A percentile compares a stretch with the other conserved stretches of the same genome.
These are phyloP conservation scores for Nannizziopsis arthrosporioides DNA, from an alignment of 2,329 filamentous ascomycete genomes.

Conservation along the genomic window DNA sequence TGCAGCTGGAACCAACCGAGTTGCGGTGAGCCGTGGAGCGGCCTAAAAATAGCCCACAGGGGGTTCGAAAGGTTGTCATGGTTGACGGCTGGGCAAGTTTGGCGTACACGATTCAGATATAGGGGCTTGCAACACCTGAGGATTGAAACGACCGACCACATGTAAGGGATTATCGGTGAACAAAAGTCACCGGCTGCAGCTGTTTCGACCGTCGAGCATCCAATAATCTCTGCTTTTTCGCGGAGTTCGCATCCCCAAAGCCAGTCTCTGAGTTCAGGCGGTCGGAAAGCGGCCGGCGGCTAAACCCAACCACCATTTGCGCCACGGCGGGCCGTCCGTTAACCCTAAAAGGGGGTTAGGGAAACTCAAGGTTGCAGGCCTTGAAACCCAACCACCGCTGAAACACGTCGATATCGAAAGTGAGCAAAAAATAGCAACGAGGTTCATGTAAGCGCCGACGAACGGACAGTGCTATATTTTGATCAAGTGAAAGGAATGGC, in stretches of 20 bases:
- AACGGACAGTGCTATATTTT: background rate
- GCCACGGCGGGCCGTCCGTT: conserved; percentile 13
- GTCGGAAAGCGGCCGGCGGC: conserved; percentile 9
- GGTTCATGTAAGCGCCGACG: conserved; percentile 5
- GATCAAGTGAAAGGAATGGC: background rate
- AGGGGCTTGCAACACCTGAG: too few species aligned
- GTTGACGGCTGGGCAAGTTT: too few species aligned
- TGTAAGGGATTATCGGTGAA: too few species aligned
- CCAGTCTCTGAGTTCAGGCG: background rate
- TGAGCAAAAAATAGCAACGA: conserved; percentile 4
- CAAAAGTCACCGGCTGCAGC: too few species aligned
- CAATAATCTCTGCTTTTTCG: too few species aligned
- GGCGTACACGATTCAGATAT: too few species aligned
- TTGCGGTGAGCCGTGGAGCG: too few species aligned
- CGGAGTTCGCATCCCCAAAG: too few species aligned
- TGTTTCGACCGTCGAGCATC: too few species aligned
- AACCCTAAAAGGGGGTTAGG: conserved; percentile 8
- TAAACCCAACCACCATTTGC: conserved; percentile 9
- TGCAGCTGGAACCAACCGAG: too few species aligned
- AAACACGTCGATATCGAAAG: background rate
- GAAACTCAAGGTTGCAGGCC: background rate
- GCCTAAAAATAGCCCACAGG: conserved; percentile 1
- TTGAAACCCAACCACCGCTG: background rate
- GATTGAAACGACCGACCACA: too few species aligned
- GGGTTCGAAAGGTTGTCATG: too few species aligned